Base-by-base conservation (phyloP, 441 rosid genomes). In the Macaranga tanarius region DNA sequence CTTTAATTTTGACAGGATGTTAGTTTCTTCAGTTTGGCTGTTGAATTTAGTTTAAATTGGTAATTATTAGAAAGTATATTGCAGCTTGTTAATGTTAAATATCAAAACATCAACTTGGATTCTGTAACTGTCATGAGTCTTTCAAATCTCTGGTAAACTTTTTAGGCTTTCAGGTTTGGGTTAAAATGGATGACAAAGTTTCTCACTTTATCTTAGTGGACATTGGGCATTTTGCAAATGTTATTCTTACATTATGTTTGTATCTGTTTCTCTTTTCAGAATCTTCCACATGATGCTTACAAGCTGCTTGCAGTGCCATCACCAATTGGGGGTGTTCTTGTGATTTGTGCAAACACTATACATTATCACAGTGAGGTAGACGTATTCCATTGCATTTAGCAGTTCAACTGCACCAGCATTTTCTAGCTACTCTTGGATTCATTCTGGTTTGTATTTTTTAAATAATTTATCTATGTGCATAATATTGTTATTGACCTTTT, bases 281-380 rank as follows among this genome's bases (percentile, higher is more conserved):
- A 92, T 86, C 92, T 96, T 20, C 98, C 98, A 17, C 94, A 92
- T 73, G 99, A 96, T 86, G 92, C 97, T 66, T 96, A 89, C 86
- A 92, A 96, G 86, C 88, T 96, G 77, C 96, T 92, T 76, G 97
- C 99, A 20, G 98, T 92, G 82, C 99, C 98, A 69, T 90, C 97
- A 15, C 99, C 99, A 73, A 89, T 93, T 64, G 99, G 99, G 34
- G 99, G 99, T 70, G 96, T 96, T 82, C 89, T 93, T 80, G 98
- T 96, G 69, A 77, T 93, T 75, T 78, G 97, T 83, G 88, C 96
- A 67, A 93, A 93, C 79, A 84, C 89, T 71, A 86, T 96, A 75
- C 97, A 93, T 79, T 96, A 93, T 85, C 95, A 92, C 74, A 93
- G 97, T 84, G 97, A 96, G 99, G 99, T 93, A 80, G 65, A 55